phyloP scores from a whole-genome alignment of 169 alveolate genomes.

The Cyclospora cayetanensis region DNA sequence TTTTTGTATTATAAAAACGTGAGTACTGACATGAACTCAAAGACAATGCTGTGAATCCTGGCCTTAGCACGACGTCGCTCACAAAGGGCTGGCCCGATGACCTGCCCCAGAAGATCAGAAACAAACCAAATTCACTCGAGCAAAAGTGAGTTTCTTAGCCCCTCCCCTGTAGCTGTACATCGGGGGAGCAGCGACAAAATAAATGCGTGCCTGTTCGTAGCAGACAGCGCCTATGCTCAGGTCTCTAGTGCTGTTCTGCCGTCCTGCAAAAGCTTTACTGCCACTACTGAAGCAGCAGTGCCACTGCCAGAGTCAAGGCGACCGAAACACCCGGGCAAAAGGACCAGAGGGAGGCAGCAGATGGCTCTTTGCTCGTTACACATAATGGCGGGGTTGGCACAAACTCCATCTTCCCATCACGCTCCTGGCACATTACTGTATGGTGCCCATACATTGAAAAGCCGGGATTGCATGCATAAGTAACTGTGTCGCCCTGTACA shows the following conservation, averaged over 20 bases:
- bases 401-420: slow-evolving; percentile 63
- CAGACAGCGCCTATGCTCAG: too few species aligned
- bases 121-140: too few species aligned
- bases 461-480: slow-evolving; percentile 65
- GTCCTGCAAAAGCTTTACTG: background rate
- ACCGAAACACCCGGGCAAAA: background rate
- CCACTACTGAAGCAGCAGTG: background rate
- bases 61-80: too few species aligned
- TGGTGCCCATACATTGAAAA: slow-evolving; percentile 48
- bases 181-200: too few species aligned
- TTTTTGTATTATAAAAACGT: too few species aligned
- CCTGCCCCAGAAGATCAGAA: too few species aligned
- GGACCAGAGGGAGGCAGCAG: background rate
- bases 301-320: background rate
- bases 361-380: background rate
- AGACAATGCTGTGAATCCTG: too few species aligned
- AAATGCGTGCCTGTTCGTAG: too few species aligned
- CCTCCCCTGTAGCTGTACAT: background rate
- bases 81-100: too few species aligned
- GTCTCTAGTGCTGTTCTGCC: too few species aligned
- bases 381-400: slow-evolving; percentile 61
- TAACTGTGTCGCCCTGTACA: slow-evolving; percentile 66
- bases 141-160: too few species aligned
- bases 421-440: slow-evolving; percentile 46
- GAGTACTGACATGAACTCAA: too few species aligned